phyloP scores from a whole-genome alignment of 2,329 filamentous ascomycete genomes.

The Monosporascus sp. region DNA sequence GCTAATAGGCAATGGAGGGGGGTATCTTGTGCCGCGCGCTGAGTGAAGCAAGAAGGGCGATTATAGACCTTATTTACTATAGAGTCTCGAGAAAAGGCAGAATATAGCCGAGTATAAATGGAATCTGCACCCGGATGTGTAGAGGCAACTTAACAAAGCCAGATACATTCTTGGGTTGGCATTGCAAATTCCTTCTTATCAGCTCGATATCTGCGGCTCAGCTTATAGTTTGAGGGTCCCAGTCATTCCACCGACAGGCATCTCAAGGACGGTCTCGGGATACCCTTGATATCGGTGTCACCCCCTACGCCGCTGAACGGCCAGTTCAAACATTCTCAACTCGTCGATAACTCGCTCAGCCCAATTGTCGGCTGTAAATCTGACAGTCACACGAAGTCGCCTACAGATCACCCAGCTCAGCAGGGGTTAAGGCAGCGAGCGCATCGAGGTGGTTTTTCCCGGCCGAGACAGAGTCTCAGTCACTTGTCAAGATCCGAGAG shows the following conservation, averaged over 20 bases:
- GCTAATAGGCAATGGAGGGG: slow-evolving; percentile 15
- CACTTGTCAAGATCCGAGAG: not conserved
- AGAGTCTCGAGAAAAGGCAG: not conserved
- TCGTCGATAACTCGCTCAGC: not conserved
- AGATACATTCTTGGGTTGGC: not conserved
- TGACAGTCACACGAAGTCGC: not conserved
- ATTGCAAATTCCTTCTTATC: not conserved
- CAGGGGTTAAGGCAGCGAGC: not conserved
- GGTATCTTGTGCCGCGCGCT: slow-evolving; percentile 24
- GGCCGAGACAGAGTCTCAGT: not conserved
- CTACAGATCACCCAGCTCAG: not conserved
- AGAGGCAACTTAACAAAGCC: not conserved
- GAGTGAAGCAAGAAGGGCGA: slow-evolving; percentile 16
- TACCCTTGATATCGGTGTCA: not conserved
- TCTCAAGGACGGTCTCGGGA: not conserved
- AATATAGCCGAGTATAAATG: slow-evolving; percentile 1
- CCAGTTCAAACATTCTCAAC: not conserved
- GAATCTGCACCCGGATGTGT: not conserved
- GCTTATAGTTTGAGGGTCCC: not conserved
- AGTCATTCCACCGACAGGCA: not conserved
- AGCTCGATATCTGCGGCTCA: not conserved
- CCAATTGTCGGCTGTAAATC: not conserved
- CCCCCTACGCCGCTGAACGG: not conserved
- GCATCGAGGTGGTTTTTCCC: not conserved
- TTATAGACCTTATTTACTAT: not conserved